Percentiles rank a stretch among this genome's conserved stretches.
Conservation (phyloP, 106 monocot genomes). For the Allium fistulosum region DNA sequence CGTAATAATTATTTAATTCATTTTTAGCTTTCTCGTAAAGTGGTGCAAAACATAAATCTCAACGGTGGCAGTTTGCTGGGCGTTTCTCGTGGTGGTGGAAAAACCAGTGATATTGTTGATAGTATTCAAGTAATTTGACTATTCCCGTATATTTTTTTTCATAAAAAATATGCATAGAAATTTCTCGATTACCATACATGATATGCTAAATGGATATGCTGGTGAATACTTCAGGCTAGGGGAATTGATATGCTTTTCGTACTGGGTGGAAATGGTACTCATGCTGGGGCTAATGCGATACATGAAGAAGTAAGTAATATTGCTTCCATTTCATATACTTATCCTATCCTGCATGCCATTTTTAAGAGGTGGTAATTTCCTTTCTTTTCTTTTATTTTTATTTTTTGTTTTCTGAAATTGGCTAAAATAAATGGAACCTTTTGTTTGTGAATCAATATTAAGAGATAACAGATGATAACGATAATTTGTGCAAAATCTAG, state of each 20-base stretch:
- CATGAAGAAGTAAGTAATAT: constrained; percentile 59
- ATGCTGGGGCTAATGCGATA: constrained; percentile 80
- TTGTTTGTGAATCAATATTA: too few species aligned
- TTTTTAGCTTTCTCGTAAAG: constrained; percentile 49
- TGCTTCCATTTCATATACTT: not conserved
- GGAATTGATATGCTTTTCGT: constrained; percentile 85
- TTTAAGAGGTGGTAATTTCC: too few species aligned
- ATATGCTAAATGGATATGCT: not conserved
- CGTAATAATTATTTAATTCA: not conserved
- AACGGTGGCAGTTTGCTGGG: constrained; percentile 79
- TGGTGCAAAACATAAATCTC: constrained; percentile 84
- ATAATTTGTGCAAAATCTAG: too few species aligned
- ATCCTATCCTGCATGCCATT: too few species aligned
- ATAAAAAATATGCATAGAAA: not conserved
- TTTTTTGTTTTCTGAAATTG: too few species aligned
- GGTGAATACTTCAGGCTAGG: constrained; percentile 44
- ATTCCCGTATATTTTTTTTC: not conserved
- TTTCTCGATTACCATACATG: not conserved
- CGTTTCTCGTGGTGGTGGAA: constrained; percentile 74
- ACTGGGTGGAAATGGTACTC: constrained; percentile 88
- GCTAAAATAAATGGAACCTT: too few species aligned
- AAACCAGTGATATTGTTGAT: constrained; percentile 57
- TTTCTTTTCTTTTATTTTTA: too few species aligned
- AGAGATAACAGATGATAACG: too few species aligned
- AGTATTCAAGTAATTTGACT: constrained; percentile 50